A percentile compares a stretch with the other conserved stretches of the same genome.
phyloP scores from a whole-genome alignment of 441 rosid species.

The Daphne laureola region DNA sequence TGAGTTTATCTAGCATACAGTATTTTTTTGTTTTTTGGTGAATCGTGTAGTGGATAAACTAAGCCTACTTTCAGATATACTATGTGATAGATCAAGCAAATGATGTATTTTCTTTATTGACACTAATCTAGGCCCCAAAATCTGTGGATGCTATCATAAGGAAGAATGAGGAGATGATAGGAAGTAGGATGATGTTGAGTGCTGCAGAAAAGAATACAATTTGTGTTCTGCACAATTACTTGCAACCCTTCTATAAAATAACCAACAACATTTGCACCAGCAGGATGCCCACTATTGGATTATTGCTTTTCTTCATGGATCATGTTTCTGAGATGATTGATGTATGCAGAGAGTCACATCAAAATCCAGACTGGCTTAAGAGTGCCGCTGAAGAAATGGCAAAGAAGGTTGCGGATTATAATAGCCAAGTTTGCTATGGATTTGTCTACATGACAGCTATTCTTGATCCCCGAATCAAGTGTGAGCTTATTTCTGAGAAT shows the following conservation, averaged over 20 bases:
- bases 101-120: slow-evolving; percentile 7
- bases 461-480: slow-evolving; percentile 85
- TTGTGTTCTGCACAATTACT: slow-evolving; percentile 47
- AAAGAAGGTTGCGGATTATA: slow-evolving; percentile 67
- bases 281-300: slow-evolving; percentile 68
- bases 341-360: slow-evolving; percentile 59
- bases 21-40: background rate
- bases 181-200: slow-evolving; percentile 42
- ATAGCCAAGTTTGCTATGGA: slow-evolving; percentile 63
- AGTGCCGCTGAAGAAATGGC: slow-evolving; percentile 80
- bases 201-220: slow-evolving; percentile 62
- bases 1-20: background rate
- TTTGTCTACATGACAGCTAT: slow-evolving; percentile 82
- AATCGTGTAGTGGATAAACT: background rate
- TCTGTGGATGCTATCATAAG: slow-evolving; percentile 68
- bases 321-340: slow-evolving; percentile 77
- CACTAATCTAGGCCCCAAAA: slow-evolving; percentile 56
- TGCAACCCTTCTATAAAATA: slow-evolving; percentile 83
- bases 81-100: slow-evolving; percentile 6
- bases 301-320: slow-evolving; percentile 92
- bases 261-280: slow-evolving; percentile 68
- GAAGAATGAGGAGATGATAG: slow-evolving; percentile 56
- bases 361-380: slow-evolving; percentile 74
- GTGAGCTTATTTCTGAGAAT: slow-evolving; percentile 76
- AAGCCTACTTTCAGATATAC: no score